These are phyloP conservation scores for Heliosperma pusillum DNA, from an alignment of 148 eudicot species.

Conservation along the genomic window DNA sequence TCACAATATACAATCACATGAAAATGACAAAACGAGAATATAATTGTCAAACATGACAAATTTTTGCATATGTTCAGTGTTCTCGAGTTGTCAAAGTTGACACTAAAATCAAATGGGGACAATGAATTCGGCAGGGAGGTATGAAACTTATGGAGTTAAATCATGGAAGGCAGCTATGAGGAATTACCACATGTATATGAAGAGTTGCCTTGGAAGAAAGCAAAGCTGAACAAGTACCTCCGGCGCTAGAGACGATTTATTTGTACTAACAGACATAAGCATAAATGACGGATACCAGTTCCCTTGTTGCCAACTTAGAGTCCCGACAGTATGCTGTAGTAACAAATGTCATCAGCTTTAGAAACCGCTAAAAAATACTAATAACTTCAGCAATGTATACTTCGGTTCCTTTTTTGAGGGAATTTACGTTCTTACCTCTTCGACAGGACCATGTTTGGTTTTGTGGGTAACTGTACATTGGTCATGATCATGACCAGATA, in stretches of 20 bases:
- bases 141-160: neutral
- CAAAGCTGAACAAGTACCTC: slow-evolving; percentile 55
- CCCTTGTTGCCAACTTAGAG: slow-evolving; percentile 96
- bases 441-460: slow-evolving; percentile 49
- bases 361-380: neutral
- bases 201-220: slow-evolving; percentile 74
- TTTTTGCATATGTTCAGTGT: no score
- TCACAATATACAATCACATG: no score
- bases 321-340: slow-evolving; percentile 82
- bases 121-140: no score
- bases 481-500: slow-evolving; percentile 97
- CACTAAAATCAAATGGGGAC: no score
- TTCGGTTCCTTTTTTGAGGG: slow-evolving; percentile 10
- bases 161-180: neutral
- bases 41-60: no score
- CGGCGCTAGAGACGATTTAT: slow-evolving; percentile 40
- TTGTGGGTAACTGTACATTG: slow-evolving; percentile 76
- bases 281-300: slow-evolving; percentile 85
- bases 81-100: no score
- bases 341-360: slow-evolving; percentile 22
- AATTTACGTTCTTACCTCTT: slow-evolving; percentile 51
- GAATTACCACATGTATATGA: slow-evolving; percentile 76
- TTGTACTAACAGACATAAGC: slow-evolving; percentile 75
- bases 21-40: no score
- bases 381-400: neutral